Base-by-base conservation (phyloP, 306 rosid genomes). In the Arachis stenosperma region DNA sequence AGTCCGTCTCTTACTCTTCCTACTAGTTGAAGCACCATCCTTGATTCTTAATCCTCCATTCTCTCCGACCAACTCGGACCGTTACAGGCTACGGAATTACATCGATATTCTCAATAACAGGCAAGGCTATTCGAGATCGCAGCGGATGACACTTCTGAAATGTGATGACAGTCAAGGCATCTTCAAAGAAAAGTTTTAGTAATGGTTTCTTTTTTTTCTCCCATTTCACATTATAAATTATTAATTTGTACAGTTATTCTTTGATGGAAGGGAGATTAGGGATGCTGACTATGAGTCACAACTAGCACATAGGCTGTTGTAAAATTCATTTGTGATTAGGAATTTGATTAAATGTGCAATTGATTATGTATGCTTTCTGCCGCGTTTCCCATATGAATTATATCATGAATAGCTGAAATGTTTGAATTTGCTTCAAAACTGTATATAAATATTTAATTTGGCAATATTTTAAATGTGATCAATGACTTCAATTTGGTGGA, bases 31-130 rank as follows among this genome's bases (percentile, higher is more conserved):
- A 83, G 99, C 97, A 69, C 96, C 93, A 43, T 92, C 98, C 41
- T 93, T 95, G 78, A 87, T 95, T 75, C 88, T 92, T 12, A 95
- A 92, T 60, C 99, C 98, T 2, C 98, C 98, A 2, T 90, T 95
- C 78, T 87, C 98, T 17, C 84, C 92, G 54, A 92, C 98, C 44
- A 95, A 78, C 75, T 83, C 99, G 0, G 98, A 90, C 80, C 90
- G 98, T 5, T 92, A 90, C 81, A 74, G 99, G 86, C 93, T 95
- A 47, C 91, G 81, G 73, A 84, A 57, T 46, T 95, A 95, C 88
- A 87, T 95, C 22, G 92, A 90, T 9, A 79, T 86, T 60, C 87
- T 95, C 65, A 84, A 86, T 65, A 90, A 83, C 77, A 87, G 99
- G 87, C 96, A 90, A 83, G 90, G 89, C 58, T 82, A 78, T 81